Conservation (phyloP, 2,329 filamentous ascomycete species). For the Colletotrichum euphorbiae region DNA sequence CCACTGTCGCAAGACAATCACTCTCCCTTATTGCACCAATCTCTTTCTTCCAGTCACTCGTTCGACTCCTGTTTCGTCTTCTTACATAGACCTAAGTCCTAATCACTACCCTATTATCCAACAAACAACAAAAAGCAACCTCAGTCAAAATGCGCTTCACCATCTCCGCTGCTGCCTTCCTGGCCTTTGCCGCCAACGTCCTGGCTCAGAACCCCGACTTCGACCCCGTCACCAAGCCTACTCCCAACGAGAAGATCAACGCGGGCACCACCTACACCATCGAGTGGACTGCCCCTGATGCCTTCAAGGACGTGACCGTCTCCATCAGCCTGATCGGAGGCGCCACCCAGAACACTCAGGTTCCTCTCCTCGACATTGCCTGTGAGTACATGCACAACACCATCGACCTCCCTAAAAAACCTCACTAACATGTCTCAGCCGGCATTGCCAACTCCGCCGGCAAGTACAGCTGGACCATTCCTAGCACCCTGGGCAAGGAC, state of each 20-base stretch:
- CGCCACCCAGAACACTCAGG: conserved; percentile 54
- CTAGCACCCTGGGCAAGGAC: conserved; percentile 55
- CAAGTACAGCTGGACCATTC: conserved; percentile 63
- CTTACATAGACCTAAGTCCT: conserved; percentile 31
- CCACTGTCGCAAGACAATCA: conserved; percentile 32
- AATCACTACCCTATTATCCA: conserved; percentile 23
- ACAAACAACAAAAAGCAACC: conserved; percentile 35
- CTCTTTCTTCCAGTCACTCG: conserved; percentile 36
- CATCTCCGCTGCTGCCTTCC: conserved; percentile 58
- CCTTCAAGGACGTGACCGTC: conserved; percentile 58
- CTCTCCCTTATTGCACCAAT: conserved; percentile 21
- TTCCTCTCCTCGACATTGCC: conserved; percentile 57
- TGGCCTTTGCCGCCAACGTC: conserved; percentile 64
- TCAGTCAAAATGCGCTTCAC: conserved; percentile 66
- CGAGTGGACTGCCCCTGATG: conserved; percentile 58
- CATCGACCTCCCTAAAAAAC: not conserved
- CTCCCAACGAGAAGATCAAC: conserved; percentile 54
- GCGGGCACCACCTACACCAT: conserved; percentile 64
- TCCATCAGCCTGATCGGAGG: conserved; percentile 68
- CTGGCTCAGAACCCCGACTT: conserved; percentile 68
- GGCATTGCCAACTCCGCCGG: conserved; percentile 59
- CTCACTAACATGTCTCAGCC: conserved; percentile 50
- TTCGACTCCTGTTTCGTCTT: conserved; percentile 28
- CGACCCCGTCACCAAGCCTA: conserved; percentile 64
- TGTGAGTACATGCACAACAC: conserved; percentile 56